phyloP scores from a whole-genome alignment of 192 early-diverging fungal genomes.

The Ambispora gerdemannii region DNA sequence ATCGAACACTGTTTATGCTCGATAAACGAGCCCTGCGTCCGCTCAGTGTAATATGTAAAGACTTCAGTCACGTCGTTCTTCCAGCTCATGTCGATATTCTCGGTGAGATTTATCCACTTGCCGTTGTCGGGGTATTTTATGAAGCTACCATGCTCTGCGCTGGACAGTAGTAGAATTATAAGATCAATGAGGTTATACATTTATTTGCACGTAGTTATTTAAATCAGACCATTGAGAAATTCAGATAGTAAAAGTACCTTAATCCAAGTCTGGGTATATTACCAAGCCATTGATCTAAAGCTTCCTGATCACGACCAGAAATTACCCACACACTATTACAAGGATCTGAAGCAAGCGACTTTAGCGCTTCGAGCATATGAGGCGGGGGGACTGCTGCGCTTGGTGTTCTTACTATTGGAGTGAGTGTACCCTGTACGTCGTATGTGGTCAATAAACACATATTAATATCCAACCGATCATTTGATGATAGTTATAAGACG shows the following conservation, averaged over 20 bases:
- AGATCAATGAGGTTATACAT: not conserved
- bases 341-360: constrained; percentile 67
- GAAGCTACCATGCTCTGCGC: constrained; percentile 96
- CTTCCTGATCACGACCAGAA: constrained; percentile 84
- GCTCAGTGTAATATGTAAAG: constrained; percentile 92
- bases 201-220: no score
- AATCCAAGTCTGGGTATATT: constrained; percentile 71
- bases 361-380: constrained; percentile 76
- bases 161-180: constrained; percentile 27
- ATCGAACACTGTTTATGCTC: constrained; percentile 91
- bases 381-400: constrained; percentile 76
- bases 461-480: no score
- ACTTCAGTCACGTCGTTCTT: constrained; percentile 90
- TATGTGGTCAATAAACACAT: no score
- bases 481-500: no score
- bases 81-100: constrained; percentile 85
- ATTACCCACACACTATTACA: constrained; percentile 86
- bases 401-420: constrained; percentile 84
- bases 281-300: constrained; percentile 83
- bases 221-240: no score
- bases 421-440: constrained; percentile 90
- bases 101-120: constrained; percentile 72
- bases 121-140: constrained; percentile 74
- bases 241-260: constrained; percentile 10
- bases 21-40: constrained; percentile 87